These are phyloP conservation scores for Linum trigynum DNA, from an alignment of 345 rosid species.

Conservation along the genomic window DNA sequence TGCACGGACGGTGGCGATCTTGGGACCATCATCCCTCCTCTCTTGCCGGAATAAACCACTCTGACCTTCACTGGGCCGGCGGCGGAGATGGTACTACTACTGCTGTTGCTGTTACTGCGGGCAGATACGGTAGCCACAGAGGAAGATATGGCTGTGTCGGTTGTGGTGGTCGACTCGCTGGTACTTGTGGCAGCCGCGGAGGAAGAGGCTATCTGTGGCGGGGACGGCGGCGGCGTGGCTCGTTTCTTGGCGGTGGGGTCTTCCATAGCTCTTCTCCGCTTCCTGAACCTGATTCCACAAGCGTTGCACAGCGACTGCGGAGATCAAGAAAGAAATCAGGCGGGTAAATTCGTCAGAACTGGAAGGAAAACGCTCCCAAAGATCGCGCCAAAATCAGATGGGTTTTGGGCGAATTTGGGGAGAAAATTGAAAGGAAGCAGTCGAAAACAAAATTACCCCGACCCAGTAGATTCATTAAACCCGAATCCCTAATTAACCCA, in stretches of 20 bases:
- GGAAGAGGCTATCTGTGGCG: neutral
- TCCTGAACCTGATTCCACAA: conserved; percentile 77
- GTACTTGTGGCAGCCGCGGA: neutral
- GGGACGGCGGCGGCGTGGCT: neutral
- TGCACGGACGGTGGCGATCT: neutral
- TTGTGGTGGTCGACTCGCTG: neutral
- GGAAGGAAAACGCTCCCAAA: too few species aligned
- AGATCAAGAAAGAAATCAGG: neutral
- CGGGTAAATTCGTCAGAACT: too few species aligned
- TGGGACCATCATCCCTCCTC: neutral
- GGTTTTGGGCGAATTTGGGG: neutral
- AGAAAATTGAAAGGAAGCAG: neutral
- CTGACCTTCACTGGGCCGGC: neutral
- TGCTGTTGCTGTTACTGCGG: too few species aligned
- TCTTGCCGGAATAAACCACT: neutral
- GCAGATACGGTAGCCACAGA: neutral
- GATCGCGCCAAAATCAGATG: too few species aligned
- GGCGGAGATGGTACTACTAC: neutral
- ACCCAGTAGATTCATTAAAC: neutral
- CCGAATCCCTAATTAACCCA: neutral
- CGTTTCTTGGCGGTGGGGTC: conserved; percentile 9
- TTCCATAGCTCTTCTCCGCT: conserved; percentile 34
- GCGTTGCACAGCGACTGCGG: conserved; percentile 83
- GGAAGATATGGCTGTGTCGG: neutral
- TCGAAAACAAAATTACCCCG: neutral